These are phyloP conservation scores for Bidens hawaiensis DNA, from an alignment of 140 eudicot genomes.

Conservation along the genomic window DNA sequence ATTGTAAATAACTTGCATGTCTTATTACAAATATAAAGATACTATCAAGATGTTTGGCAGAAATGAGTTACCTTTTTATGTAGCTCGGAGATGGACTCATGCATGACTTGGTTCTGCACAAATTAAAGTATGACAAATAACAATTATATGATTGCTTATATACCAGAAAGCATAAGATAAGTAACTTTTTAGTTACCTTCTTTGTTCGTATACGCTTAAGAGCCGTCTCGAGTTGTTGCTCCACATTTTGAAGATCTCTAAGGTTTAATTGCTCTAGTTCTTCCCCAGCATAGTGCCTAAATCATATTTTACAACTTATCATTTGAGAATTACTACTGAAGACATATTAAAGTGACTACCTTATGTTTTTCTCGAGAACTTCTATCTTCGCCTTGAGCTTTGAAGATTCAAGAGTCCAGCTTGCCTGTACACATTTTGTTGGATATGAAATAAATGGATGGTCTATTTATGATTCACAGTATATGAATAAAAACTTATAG, in stretches of 20 bases:
- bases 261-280: conserved; percentile 59
- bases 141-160: background rate
- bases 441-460: too few relatives aligned
- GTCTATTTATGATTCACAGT: too few relatives aligned
- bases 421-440: conserved; percentile 37
- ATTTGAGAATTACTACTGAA: background rate
- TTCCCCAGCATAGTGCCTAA: conserved; percentile 67
- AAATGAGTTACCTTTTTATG: conserved; percentile 68
- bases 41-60: background rate
- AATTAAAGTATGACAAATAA: background rate
- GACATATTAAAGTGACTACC: conserved; percentile 27
- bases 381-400: conserved; percentile 67
- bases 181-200: conserved; percentile 39
- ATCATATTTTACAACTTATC: background rate
- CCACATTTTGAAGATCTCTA: too few relatives aligned
- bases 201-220: conserved; percentile 52
- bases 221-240: too few relatives aligned
- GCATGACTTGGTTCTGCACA: conserved; percentile 79
- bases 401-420: conserved; percentile 73
- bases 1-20: background rate
- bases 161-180: background rate
- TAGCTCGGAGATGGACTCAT: conserved; percentile 73
- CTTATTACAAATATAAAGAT: background rate
- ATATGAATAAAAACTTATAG: too few relatives aligned
- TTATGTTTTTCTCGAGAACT: conserved; percentile 67